Conservation (phyloP, 2,329 filamentous ascomycete species). For the Hirsutella minnesotensis region DNA sequence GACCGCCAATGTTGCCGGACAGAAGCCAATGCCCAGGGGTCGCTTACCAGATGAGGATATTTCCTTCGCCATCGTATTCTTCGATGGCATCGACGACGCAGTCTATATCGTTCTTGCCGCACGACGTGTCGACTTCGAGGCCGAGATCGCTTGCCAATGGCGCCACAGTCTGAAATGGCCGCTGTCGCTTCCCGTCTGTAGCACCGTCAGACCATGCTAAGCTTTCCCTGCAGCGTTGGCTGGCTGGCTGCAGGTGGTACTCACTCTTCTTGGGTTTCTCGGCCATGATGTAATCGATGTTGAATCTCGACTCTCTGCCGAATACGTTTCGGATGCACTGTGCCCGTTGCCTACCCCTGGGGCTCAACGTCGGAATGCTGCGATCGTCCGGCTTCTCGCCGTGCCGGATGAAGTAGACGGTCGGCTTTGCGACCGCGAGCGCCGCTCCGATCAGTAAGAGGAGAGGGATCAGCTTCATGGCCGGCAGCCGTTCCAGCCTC, state of each 20-base stretch:
- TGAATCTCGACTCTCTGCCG: conserved; percentile 34
- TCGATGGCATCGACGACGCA: conserved; percentile 41
- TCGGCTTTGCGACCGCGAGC: conserved; percentile 23
- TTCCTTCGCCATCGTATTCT: conserved; percentile 34
- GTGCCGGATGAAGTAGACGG: conserved; percentile 51
- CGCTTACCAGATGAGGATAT: conserved; percentile 42
- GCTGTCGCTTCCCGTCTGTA: conserved; percentile 35
- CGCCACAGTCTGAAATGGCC: conserved; percentile 44
- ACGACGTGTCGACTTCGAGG: conserved; percentile 40
- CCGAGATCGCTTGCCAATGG: conserved; percentile 44
- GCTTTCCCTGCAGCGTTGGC: background rate
- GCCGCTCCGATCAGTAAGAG: conserved; percentile 7
- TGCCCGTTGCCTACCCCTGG: conserved; percentile 40
- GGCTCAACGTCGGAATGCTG: conserved; percentile 31
- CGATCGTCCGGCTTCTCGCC: conserved; percentile 47
- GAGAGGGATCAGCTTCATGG: conserved; percentile 11
- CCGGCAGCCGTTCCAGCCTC: too few species aligned
- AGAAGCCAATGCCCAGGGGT: conserved; percentile 1
- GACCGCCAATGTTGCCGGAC: background rate
- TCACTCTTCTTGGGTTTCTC: conserved; percentile 36
- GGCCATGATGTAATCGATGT: conserved; percentile 48
- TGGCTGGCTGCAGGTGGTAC: background rate
- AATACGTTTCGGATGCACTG: conserved; percentile 49
- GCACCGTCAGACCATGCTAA: background rate
- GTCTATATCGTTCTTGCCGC: conserved; percentile 40